phyloP scores from a whole-genome alignment of 148 eudicot genomes.

The Suaeda aralocaspica region DNA sequence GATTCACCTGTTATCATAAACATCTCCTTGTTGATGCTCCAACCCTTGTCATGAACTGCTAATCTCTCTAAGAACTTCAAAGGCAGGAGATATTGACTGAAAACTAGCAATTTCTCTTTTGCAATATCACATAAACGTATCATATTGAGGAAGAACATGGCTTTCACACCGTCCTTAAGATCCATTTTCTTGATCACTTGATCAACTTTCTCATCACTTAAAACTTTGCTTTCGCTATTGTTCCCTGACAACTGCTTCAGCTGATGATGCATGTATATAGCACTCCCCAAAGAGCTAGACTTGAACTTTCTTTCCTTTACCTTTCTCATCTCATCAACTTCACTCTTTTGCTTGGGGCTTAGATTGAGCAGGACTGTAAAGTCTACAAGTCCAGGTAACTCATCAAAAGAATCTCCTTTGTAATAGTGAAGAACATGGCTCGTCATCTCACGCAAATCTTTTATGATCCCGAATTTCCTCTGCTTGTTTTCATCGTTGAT shows the following conservation, averaged over 20 bases:
- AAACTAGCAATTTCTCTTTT: conserved; percentile 69
- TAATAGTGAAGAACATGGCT: conserved; percentile 70
- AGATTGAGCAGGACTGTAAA: conserved; percentile 62
- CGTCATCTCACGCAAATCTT: conserved; percentile 75
- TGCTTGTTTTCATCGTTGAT: conserved; percentile 48
- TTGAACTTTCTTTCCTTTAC: conserved; percentile 44
- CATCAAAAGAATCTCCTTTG: conserved; percentile 76
- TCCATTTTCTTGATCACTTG: conserved; percentile 41
- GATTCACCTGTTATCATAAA: conserved; percentile 68
- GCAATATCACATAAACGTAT: conserved; percentile 56
- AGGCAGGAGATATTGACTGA: conserved; percentile 69
- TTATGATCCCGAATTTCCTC: conserved; percentile 52
- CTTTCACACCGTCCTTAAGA: conserved; percentile 61
- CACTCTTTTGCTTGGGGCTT: conserved; percentile 46
- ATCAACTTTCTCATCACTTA: conserved; percentile 44
- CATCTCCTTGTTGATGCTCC: conserved; percentile 51
- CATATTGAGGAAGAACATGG: conserved; percentile 61
- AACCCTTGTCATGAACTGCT: conserved; percentile 48
- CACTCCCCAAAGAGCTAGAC: conserved; percentile 53
- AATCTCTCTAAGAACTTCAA: conserved; percentile 62
- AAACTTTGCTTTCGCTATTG: conserved; percentile 31
- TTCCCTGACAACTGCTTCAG: conserved; percentile 44
- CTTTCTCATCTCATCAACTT: conserved; percentile 44
- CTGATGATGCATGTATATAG: conserved; percentile 63
- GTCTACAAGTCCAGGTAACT: conserved; percentile 74